Evolutionary conservation across 2,329 filamentous ascomycete species (phyloP).

Genomic region (Metarhizium guizhouense): DNA sequence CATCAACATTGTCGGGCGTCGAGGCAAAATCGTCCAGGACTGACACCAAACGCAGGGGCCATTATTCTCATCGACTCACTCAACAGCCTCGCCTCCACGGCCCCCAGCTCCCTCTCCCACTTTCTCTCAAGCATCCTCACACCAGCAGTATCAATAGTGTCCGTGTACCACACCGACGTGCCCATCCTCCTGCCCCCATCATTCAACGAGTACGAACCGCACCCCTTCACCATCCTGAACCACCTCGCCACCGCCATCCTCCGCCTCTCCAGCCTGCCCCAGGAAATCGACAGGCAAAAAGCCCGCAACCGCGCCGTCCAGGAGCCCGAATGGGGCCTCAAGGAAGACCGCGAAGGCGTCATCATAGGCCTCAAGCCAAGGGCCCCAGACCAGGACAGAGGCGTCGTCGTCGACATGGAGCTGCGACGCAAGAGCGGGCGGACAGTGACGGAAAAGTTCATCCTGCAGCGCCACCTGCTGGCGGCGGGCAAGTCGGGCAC

Average conservation of each 20-base stretch:
- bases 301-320: constrained; percentile 67
- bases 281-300: constrained; percentile 65
- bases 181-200: constrained; percentile 41
- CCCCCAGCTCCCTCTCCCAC: constrained; percentile 49
- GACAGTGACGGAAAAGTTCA: constrained; percentile 60
- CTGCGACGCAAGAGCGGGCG: constrained; percentile 75
- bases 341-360: constrained; percentile 69
- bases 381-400: constrained; percentile 27
- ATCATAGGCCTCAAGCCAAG: constrained; percentile 54
- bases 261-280: constrained; percentile 60
- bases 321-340: constrained; percentile 70
- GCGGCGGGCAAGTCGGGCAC: constrained; percentile 9
- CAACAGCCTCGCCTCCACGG: constrained; percentile 50
- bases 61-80: constrained; percentile 77
- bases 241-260: constrained; percentile 89
- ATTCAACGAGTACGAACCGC: constrained; percentile 51
- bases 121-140: constrained; percentile 63
- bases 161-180: constrained; percentile 75
- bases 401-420: constrained; percentile 77
- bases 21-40: background rate
- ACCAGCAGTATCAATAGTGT: constrained; percentile 62
- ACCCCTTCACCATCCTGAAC: constrained; percentile 61
- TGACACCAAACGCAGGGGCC: constrained; percentile 39
- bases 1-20: no score
- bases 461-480: constrained; percentile 23